A percentile compares a stretch with the other conserved stretches of the same genome.
phyloP scores from a whole-genome alignment of 2,329 filamentous ascomycete species.

The Penicillium sp. region DNA sequence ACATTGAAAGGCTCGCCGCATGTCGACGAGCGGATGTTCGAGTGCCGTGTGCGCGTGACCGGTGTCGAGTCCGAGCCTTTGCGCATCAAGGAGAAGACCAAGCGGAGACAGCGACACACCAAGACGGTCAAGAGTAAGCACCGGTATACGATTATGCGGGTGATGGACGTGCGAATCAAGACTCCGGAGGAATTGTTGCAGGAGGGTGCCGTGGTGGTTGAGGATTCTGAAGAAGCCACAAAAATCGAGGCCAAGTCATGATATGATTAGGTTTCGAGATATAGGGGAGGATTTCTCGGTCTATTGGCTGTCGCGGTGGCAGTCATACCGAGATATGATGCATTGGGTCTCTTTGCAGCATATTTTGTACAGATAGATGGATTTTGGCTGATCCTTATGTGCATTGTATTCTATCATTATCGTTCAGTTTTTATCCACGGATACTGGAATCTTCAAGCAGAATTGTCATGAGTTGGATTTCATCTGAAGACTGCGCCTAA shows the following conservation, averaged over 20 bases:
- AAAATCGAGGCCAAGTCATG: constrained; percentile 28
- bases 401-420: constrained; percentile 34
- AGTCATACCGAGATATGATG: constrained; percentile 19
- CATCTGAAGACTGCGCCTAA: no score
- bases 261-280: constrained; percentile 3
- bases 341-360: constrained; percentile 20
- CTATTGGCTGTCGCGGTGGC: neutral
- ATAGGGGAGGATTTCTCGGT: neutral
- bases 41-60: constrained; percentile 80
- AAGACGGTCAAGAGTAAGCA: constrained; percentile 87
- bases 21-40: constrained; percentile 78
- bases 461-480: no score
- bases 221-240: constrained; percentile 22
- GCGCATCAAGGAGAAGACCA: constrained; percentile 76
- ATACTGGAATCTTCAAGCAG: constrained; percentile 1
- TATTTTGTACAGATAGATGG: constrained; percentile 36
- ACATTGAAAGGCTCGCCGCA: constrained; percentile 81
- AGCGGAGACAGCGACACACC: constrained; percentile 66
- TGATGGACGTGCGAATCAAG: constrained; percentile 75
- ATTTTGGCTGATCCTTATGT: constrained; percentile 26
- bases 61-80: constrained; percentile 80
- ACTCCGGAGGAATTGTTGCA: constrained; percentile 53
- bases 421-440: constrained; percentile 2
- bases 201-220: constrained; percentile 41
- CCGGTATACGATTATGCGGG: constrained; percentile 77